Conservation (phyloP, 257 asterid species). For the Fraxinus anomala region DNA sequence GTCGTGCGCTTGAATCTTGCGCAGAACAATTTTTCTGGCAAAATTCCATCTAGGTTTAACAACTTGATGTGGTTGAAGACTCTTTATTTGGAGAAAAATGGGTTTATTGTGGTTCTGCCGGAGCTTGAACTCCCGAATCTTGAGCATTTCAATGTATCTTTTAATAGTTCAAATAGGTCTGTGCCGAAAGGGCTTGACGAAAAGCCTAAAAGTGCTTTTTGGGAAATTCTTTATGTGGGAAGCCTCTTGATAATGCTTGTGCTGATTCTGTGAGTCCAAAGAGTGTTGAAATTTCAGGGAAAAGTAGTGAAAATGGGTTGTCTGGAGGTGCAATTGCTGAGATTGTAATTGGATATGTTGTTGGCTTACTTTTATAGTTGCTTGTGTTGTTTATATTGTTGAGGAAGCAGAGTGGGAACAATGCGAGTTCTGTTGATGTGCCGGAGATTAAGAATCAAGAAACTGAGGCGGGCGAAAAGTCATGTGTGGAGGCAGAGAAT, state of each 20-base stretch:
- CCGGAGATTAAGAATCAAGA: constrained; percentile 56
- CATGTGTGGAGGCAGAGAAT: constrained; percentile 35
- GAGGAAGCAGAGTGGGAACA: constrained; percentile 60
- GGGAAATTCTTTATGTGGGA: constrained; percentile 72
- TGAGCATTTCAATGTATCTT: constrained; percentile 71
- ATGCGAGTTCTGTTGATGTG: constrained; percentile 52
- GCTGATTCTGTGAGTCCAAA: constrained; percentile 34
- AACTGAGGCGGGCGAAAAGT: constrained; percentile 44
- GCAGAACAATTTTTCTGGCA: constrained; percentile 61
- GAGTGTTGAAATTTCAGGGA: constrained; percentile 22
- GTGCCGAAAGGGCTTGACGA: constrained; percentile 56
- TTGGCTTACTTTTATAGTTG: constrained; percentile 51
- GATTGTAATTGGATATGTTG: constrained; percentile 70
- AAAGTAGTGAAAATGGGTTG: constrained; percentile 34
- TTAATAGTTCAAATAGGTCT: constrained; percentile 60
- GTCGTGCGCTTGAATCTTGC: constrained; percentile 64
- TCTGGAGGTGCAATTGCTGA: constrained; percentile 87
- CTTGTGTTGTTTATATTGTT: constrained; percentile 56
- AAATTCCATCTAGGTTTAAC: constrained; percentile 44
- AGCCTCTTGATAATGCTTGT: constrained; percentile 63
- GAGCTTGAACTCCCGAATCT: constrained; percentile 52
- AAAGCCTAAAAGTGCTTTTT: constrained; percentile 44
- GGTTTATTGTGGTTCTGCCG: constrained; percentile 58
- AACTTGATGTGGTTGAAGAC: constrained; percentile 72
- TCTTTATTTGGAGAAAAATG: constrained; percentile 57